A percentile compares a stretch with the other conserved stretches of the same genome.
Evolutionary conservation across 257 asterid genomes (phyloP).

Genomic region (Nicotiana benthamiana): DNA sequence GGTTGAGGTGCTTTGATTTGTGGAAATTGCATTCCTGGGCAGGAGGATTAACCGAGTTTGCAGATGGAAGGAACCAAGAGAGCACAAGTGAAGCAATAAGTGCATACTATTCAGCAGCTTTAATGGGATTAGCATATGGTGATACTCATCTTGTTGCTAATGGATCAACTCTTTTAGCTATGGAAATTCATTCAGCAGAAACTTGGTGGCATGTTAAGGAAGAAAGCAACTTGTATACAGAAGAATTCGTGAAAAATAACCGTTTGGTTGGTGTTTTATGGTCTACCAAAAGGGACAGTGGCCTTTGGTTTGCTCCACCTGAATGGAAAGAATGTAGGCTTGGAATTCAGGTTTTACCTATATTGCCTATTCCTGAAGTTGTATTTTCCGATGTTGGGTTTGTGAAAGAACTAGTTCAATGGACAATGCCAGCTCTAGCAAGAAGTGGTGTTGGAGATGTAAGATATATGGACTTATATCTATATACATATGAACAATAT

Average conservation of each 20-base stretch:
- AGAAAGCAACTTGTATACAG: conserved; percentile 31
- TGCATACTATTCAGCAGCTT: conserved; percentile 74
- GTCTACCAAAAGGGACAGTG: conserved; percentile 64
- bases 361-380: conserved; percentile 55
- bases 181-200: conserved; percentile 63
- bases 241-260: conserved; percentile 44
- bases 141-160: conserved; percentile 59
- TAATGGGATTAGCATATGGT: conserved; percentile 70
- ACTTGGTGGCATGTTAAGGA: conserved; percentile 74
- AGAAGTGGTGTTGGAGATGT: conserved; percentile 72
- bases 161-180: conserved; percentile 52
- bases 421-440: conserved; percentile 50
- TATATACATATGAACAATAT: no score
- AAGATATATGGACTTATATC: no score
- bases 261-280: conserved; percentile 68
- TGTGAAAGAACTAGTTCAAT: conserved; percentile 42
- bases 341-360: conserved; percentile 66
- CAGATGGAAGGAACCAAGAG: conserved; percentile 78
- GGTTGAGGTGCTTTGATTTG: conserved; percentile 57
- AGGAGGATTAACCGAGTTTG: conserved; percentile 69
- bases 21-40: conserved; percentile 90
- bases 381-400: conserved; percentile 44
- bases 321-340: conserved; percentile 58
- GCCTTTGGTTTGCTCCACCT: conserved; percentile 75
- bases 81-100: conserved; percentile 79